Percentiles rank a stretch among this genome's conserved stretches.
Conservation (phyloP, 805 yeast genomes). For the Myxozyma lipomycoides region DNA sequence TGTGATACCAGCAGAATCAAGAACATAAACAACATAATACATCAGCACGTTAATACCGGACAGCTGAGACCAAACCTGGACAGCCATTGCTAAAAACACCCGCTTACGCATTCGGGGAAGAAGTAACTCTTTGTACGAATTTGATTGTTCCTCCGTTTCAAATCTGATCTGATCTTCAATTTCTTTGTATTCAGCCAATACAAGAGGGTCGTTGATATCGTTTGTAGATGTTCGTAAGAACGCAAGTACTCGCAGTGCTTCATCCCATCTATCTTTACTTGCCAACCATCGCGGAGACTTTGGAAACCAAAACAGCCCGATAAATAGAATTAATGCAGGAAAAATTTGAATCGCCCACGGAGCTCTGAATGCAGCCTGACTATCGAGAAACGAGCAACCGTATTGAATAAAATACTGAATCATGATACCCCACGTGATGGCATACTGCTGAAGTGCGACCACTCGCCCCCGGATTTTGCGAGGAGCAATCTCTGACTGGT, state of each 20-base stretch:
- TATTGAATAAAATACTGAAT: constrained; percentile 38
- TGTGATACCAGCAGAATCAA: constrained; percentile 49
- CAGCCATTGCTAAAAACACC: constrained; percentile 40
- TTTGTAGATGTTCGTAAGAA: constrained; percentile 40
- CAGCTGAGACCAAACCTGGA: constrained; percentile 36
- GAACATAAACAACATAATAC: constrained; percentile 47
- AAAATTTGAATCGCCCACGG: constrained; percentile 59
- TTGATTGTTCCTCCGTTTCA: constrained; percentile 22
- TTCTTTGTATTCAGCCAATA: constrained; percentile 27
- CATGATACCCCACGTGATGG: constrained; percentile 37
- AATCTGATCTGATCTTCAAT: constrained; percentile 26
- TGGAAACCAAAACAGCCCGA: constrained; percentile 42
- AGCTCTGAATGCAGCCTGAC: constrained; percentile 55
- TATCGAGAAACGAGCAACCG: constrained; percentile 43
- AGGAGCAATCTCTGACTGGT: constrained; percentile 33
- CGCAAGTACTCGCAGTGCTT: constrained; percentile 56
- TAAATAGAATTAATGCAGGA: constrained; percentile 47
- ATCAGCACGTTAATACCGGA: constrained; percentile 47
- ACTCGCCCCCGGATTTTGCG: constrained; percentile 33
- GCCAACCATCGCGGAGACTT: constrained; percentile 46
- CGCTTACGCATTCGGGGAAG: constrained; percentile 17
- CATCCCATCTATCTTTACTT: constrained; percentile 49
- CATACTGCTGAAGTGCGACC: constrained; percentile 37
- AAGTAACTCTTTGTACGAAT: constrained; percentile 15
- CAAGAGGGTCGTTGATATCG: constrained; percentile 27